Base-by-base conservation (phyloP, 352 stramenopile species). In the Pythium periplocum region DNA sequence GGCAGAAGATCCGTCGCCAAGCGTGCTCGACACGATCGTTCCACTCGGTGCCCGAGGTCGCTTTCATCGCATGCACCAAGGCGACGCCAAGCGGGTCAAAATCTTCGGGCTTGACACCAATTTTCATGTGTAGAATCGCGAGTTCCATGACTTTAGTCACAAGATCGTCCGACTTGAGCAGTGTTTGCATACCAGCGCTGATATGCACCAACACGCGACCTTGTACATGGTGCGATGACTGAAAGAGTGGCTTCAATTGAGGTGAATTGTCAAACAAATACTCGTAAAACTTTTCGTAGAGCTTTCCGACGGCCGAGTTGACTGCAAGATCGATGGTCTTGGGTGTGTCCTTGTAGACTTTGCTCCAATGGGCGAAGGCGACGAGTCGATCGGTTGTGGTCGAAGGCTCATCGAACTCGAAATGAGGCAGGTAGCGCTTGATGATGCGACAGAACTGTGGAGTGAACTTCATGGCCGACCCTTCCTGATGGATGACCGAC, bases 121-220 rank as follows among this genome's bases (percentile, higher is more conserved):
- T 84, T 50, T 86, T 83, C 51, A 84, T 68, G 64, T 87, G 77
- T 12, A 84, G 59, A 17, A 83, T 64, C 26, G 77, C 64, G 12
- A 86, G 54, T 32, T 76, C 66, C 57, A 84, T 70, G 26, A 86
- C 75, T 40, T 84, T 83, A 10, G 79, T 57, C 39, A 83, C 75
- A 11, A 83, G 62, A 45, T 86, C 64, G 30, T 86, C 64, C 6
- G 66, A 78, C 38, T 66, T 69, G 1, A 88, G 59, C 31, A 88
- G 59, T 3, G 66, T 78, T 49, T 85, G 76, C 70, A 86, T 85
- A 2, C 78, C 75, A 31, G 71, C 76, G 17, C 64, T 81, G 40
- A 88, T 86, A 48, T 88, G 72, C 12, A 79, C 65, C 36, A 88
- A 68, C 62, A 85, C 78, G 41, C 71, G 73, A 45, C 67, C 73